Evolutionary conservation across 371 early-diverging fungal genomes (phyloP).

Genomic region (Umbelopsis sp.): DNA sequence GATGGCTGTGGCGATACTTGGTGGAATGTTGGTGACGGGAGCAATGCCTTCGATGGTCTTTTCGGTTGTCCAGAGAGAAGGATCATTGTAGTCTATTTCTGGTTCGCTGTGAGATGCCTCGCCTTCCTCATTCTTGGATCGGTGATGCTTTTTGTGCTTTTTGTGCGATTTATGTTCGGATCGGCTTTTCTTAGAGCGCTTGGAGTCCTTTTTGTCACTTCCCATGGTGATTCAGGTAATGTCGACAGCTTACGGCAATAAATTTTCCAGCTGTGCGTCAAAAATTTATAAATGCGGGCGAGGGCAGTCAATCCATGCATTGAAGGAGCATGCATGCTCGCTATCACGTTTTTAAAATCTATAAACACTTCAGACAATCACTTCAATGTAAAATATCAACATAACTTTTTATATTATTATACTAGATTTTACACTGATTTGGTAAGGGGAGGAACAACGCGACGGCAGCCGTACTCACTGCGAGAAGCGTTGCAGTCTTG

Average conservation of each 20-base stretch:
- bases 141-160: conserved; percentile 37
- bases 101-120: conserved; percentile 22
- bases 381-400: background rate
- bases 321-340: no score
- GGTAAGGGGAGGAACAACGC: conserved; percentile 26
- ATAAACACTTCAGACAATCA: no score
- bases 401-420: conserved; percentile 5
- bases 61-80: conserved; percentile 49
- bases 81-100: conserved; percentile 51
- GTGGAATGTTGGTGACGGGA: conserved; percentile 16
- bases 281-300: no score
- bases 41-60: conserved; percentile 23
- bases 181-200: background rate
- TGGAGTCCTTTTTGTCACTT: conserved; percentile 4
- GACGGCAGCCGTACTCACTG: conserved; percentile 38
- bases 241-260: background rate
- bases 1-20: conserved; percentile 23
- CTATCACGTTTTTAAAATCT: no score
- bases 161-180: conserved; percentile 28
- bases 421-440: conserved; percentile 1
- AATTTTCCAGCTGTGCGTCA: no score
- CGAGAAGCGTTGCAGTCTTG: conserved; percentile 39
- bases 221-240: background rate
- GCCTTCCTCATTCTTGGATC: conserved; percentile 19
- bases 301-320: no score